Evolutionary conservation across 495 filamentous ascomycete genomes (phyloP).

Genomic region (Penicillium bovifimosum): DNA sequence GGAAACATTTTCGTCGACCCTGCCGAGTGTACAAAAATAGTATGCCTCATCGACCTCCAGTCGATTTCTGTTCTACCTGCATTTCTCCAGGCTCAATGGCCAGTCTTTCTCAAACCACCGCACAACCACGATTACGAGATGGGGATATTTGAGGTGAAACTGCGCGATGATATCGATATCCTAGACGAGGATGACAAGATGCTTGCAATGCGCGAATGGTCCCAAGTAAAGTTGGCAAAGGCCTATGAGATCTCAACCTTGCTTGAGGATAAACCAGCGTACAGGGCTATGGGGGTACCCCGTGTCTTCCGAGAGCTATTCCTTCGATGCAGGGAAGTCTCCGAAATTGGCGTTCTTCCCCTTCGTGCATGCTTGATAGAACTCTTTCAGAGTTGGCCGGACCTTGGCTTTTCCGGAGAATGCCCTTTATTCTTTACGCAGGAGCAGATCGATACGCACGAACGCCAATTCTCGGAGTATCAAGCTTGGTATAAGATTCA

Average conservation of each 20-base stretch:
- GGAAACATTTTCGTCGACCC: conserved; percentile 32
- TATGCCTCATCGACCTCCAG: conserved; percentile 30
- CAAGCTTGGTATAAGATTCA: conserved; percentile 26
- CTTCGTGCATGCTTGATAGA: conserved; percentile 32
- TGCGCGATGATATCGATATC: conserved; percentile 27
- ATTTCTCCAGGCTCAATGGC: conserved; percentile 31
- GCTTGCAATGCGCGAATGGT: conserved; percentile 19
- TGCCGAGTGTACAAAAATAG: conserved; percentile 21
- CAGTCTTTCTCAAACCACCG: conserved; percentile 28
- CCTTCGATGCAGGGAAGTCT: conserved; percentile 26
- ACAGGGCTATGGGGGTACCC: conserved; percentile 26
- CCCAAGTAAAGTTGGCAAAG: conserved; percentile 26
- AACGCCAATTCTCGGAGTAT: conserved; percentile 27
- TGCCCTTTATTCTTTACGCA: conserved; percentile 28
- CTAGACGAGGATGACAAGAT: conserved; percentile 23
- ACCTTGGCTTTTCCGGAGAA: conserved; percentile 23
- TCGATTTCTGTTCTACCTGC: conserved; percentile 21
- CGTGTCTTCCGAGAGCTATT: conserved; percentile 34
- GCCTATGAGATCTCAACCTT: conserved; percentile 31
- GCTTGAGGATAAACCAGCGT: conserved; percentile 23
- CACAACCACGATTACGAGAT: conserved; percentile 19
- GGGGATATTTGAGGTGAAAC: conserved; percentile 22
- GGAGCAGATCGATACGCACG: conserved; percentile 23
- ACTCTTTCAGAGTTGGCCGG: conserved; percentile 27
- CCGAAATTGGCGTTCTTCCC: conserved; percentile 29